Evolutionary conservation across 1,284 basidiomycete species (phyloP).

Genomic region (Athelia sp.): DNA sequence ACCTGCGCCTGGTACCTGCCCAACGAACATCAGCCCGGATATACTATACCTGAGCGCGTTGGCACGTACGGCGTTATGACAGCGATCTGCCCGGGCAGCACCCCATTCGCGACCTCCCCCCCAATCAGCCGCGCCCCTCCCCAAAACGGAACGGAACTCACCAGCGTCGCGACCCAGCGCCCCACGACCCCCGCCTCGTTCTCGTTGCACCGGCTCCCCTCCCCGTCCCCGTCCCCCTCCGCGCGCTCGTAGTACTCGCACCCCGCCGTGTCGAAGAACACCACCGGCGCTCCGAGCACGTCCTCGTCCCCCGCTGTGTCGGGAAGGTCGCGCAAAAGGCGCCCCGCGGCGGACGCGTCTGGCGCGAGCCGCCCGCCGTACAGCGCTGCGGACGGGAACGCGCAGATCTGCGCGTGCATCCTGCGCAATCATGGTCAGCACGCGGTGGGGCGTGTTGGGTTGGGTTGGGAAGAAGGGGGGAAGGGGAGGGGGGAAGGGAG

Average conservation of each 20-base stretch:
- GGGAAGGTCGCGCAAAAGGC: slow-evolving; percentile 71
- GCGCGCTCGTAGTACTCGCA: slow-evolving; percentile 85
- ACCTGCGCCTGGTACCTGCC: slow-evolving; percentile 88
- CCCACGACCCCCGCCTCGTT: slow-evolving; percentile 88
- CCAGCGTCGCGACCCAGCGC: slow-evolving; percentile 77
- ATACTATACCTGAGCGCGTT: background rate
- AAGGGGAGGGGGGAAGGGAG: slow-evolving; percentile 8
- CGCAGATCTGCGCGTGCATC: slow-evolving; percentile 85
- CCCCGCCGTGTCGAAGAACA: slow-evolving; percentile 93
- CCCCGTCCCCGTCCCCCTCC: slow-evolving; percentile 64
- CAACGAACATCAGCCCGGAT: background rate
- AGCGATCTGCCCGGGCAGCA: slow-evolving; percentile 76
- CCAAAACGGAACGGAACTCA: slow-evolving; percentile 35
- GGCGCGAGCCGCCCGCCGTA: slow-evolving; percentile 76
- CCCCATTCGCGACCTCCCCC: slow-evolving; percentile 72
- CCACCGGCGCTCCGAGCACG: slow-evolving; percentile 69
- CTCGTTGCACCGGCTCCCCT: slow-evolving; percentile 88
- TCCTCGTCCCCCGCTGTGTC: slow-evolving; percentile 59
- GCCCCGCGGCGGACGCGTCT: slow-evolving; percentile 63
- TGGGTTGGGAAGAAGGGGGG: too few relatives aligned
- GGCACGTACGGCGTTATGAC: slow-evolving; percentile 77
- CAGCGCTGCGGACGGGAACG: slow-evolving; percentile 81
- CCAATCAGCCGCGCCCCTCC: too few relatives aligned
- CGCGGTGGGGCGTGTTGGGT: too few relatives aligned
- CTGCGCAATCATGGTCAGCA: too few relatives aligned